Percentiles rank a stretch among this genome's conserved stretches.
Conservation (phyloP, 352 stramenopile genomes). For the Porosira glacialis region DNA sequence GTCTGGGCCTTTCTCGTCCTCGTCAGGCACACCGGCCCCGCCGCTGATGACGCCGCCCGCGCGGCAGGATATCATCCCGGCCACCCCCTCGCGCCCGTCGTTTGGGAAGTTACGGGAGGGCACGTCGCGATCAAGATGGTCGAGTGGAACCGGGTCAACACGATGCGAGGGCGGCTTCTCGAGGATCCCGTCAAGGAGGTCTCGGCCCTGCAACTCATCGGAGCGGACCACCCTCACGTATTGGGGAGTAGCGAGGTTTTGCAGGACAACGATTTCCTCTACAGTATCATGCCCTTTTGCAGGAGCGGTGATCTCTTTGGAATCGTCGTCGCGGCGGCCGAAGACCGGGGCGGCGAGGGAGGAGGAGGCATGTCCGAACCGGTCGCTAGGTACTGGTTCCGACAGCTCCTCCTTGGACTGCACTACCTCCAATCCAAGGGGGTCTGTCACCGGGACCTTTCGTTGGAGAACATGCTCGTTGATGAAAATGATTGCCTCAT, state of each 20-base stretch:
- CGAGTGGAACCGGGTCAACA: slow-evolving; percentile 71
- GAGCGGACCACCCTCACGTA: slow-evolving; percentile 66
- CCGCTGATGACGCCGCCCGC: slow-evolving; percentile 67
- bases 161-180: slow-evolving; percentile 66
- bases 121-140: slow-evolving; percentile 81
- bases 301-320: slow-evolving; percentile 82
- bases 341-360: slow-evolving; percentile 42
- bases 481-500: slow-evolving; percentile 80
- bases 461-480: slow-evolving; percentile 96
- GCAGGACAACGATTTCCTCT: slow-evolving; percentile 81
- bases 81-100: slow-evolving; percentile 56
- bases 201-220: slow-evolving; percentile 79
- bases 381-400: slow-evolving; percentile 79
- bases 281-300: slow-evolving; percentile 82
- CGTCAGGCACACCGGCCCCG: slow-evolving; percentile 53
- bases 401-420: slow-evolving; percentile 77
- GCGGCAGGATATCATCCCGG: slow-evolving; percentile 69
- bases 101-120: slow-evolving; percentile 75
- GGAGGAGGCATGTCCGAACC: slow-evolving; percentile 74
- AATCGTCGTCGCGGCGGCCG: slow-evolving; percentile 71
- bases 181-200: slow-evolving; percentile 84
- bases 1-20: slow-evolving; percentile 75
- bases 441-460: slow-evolving; percentile 90
- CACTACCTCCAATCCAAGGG: slow-evolving; percentile 77
- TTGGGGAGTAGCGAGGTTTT: slow-evolving; percentile 73